A percentile compares a stretch with the other conserved stretches of the same genome.
Evolutionary conservation across 179 eudicot genomes (phyloP).

Genomic region (Gypsophila paniculata): DNA sequence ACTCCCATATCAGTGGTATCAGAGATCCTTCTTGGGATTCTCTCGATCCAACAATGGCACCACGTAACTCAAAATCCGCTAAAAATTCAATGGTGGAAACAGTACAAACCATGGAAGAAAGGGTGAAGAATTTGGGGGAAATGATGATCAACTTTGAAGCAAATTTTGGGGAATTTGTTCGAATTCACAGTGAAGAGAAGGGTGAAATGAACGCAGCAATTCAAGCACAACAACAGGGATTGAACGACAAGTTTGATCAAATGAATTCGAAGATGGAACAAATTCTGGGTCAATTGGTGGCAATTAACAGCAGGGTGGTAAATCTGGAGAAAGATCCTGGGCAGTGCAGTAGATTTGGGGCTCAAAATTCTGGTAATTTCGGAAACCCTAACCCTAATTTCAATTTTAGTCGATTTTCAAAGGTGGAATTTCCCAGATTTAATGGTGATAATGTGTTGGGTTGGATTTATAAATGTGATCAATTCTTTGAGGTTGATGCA

Average conservation of each 20-base stretch:
- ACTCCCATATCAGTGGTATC: too few relatives aligned
- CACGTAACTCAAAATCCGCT: too few relatives aligned
- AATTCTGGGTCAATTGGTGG: neutral
- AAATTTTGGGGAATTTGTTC: too few relatives aligned
- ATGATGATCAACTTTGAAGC: too few relatives aligned
- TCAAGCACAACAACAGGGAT: neutral
- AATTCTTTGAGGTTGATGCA: neutral
- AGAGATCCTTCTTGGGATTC: too few relatives aligned
- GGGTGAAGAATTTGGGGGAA: too few relatives aligned
- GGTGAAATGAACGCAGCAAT: neutral
- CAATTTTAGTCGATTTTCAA: neutral
- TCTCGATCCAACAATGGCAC: too few relatives aligned
- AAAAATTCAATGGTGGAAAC: too few relatives aligned
- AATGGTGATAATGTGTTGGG: neutral
- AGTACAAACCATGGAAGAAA: too few relatives aligned
- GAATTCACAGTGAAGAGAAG: too few relatives aligned
- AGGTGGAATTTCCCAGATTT: neutral
- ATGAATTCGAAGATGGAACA: neutral
- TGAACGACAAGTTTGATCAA: neutral
- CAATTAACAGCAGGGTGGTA: too few relatives aligned
- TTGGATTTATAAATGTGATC: slow-evolving; percentile 2
- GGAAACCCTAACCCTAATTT: neutral
- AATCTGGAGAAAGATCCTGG: neutral
- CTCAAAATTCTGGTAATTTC: neutral
- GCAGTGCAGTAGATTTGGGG: neutral